A percentile compares a stretch with the other conserved stretches of the same genome.
phyloP scores from a whole-genome alignment of 495 filamentous ascomycete genomes.

The Xylaria nigripes region DNA sequence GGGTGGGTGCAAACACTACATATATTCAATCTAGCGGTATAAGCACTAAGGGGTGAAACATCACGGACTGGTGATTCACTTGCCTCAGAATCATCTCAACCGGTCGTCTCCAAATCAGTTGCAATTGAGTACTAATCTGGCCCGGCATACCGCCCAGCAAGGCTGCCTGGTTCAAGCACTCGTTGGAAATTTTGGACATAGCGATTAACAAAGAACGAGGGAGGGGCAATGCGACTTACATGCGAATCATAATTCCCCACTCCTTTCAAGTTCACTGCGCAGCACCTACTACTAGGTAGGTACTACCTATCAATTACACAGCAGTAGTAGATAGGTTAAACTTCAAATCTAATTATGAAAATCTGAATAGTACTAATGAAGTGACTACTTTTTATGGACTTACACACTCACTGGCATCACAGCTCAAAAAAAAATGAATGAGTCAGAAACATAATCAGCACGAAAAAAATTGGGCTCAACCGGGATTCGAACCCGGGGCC shows the following conservation, averaged over 20 bases:
- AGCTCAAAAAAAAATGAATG: no score
- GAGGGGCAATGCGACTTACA: neutral
- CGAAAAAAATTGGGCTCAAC: slow-evolving; percentile 3
- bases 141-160: no score
- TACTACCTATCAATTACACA: no score
- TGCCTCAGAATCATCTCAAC: neutral
- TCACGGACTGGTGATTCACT: neutral
- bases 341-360: neutral
- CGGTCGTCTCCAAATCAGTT: neutral
- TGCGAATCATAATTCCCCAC: neutral
- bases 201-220: neutral
- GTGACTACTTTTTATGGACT: no score
- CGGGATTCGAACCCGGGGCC: slow-evolving; percentile 15
- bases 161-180: neutral
- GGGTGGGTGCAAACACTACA: no score
- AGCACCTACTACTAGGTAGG: no score
- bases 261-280: neutral
- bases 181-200: neutral
- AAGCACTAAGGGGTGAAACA: no score
- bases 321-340: no score
- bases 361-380: neutral
- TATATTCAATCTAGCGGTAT: no score
- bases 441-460: neutral
- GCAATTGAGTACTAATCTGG: no score
- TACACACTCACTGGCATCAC: no score